These are phyloP conservation scores for Ceratocystis eucalypticola DNA, from an alignment of 2,329 filamentous ascomycete species.

Conservation along the genomic window DNA sequence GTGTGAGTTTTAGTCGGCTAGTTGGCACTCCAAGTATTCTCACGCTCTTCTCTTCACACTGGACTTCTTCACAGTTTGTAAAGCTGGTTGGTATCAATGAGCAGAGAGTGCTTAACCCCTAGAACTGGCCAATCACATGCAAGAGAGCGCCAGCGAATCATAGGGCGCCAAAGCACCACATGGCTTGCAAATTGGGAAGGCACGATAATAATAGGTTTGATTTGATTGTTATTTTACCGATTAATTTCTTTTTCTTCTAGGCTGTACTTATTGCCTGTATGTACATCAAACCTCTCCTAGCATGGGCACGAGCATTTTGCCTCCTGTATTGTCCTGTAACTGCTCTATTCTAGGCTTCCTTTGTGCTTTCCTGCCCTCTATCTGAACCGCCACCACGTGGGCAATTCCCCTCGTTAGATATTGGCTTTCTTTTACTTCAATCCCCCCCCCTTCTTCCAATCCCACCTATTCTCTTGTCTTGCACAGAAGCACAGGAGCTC, in stretches of 20 bases:
- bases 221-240: slow-evolving; percentile 1
- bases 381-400: neutral
- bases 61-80: neutral
- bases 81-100: neutral
- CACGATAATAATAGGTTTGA: neutral
- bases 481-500: neutral
- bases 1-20: neutral
- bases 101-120: neutral
- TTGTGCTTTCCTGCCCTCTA: neutral
- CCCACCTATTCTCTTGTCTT: neutral
- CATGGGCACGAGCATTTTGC: too few species aligned
- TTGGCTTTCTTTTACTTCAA: neutral
- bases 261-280: too few species aligned
- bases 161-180: slow-evolving; percentile 3
- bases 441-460: neutral
- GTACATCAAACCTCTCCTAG: too few species aligned
- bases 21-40: neutral
- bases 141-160: neutral
- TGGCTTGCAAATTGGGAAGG: slow-evolving; percentile 12
- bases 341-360: too few species aligned
- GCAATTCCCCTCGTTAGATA: neutral
- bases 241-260: neutral
- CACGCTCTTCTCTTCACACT: neutral
- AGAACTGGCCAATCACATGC: slow-evolving; percentile 9
- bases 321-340: too few species aligned